These are phyloP conservation scores for Closterium sp. DNA, from an alignment of 139 green algal genomes.

Conservation along the genomic window DNA sequence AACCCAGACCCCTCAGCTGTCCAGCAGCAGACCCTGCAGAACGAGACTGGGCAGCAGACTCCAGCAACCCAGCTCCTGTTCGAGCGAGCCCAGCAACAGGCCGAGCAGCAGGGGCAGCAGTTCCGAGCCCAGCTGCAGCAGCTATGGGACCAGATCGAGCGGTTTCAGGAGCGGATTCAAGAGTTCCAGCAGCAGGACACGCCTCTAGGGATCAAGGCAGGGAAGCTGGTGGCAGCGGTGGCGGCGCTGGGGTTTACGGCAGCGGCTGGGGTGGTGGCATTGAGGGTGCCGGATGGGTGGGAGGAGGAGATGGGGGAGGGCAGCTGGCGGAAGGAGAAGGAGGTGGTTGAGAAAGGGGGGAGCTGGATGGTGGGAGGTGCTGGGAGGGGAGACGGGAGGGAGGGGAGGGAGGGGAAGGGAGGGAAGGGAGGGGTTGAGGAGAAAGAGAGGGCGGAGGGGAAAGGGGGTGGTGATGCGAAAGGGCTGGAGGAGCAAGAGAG, in stretches of 20 bases:
- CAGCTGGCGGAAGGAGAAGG: neutral
- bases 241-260: neutral
- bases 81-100: no score
- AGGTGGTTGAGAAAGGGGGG: neutral
- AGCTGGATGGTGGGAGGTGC: neutral
- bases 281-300: neutral
- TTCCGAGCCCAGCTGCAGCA: neutral
- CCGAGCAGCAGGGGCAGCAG: no score
- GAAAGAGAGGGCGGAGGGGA: neutral
- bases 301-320: neutral
- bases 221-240: neutral
- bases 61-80: no score
- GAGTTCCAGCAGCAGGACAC: neutral
- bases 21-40: no score
- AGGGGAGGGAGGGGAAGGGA: neutral
- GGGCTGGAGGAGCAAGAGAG: neutral
- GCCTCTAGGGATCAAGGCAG: neutral
- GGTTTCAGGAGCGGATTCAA: neutral
- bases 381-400: neutral
- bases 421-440: neutral
- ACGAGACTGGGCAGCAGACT: no score
- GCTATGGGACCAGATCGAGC: neutral
- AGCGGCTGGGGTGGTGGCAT: neutral
- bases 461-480: neutral
- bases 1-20: no score